A percentile compares a stretch with the other conserved stretches of the same genome.
Evolutionary conservation across 208 protist genomes (phyloP).

Genomic region (Crithidia expoeki): DNA sequence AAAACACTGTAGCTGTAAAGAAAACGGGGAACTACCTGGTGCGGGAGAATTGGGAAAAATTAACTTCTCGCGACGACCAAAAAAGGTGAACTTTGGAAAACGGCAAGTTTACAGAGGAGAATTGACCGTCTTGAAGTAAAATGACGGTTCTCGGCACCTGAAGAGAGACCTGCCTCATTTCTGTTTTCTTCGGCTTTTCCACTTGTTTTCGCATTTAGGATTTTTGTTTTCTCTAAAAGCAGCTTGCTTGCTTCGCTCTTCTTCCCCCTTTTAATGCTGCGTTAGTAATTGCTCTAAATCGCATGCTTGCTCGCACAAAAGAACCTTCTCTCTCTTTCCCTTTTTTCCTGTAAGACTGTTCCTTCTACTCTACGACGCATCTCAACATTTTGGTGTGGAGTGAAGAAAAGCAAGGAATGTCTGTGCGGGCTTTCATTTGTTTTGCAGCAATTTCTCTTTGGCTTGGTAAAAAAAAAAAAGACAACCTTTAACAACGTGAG

Average conservation of each 20-base stretch:
- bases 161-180: not conserved
- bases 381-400: not conserved
- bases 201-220: too few relatives aligned
- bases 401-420: not conserved
- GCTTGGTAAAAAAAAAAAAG: slow-evolving; percentile 12
- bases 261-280: slow-evolving; percentile 21
- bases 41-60: slow-evolving; percentile 4
- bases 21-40: not conserved
- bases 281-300: not conserved
- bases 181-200: too few relatives aligned
- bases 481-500: too few relatives aligned
- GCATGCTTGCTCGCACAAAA: not conserved
- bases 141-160: too few relatives aligned
- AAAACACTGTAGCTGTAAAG: not conserved
- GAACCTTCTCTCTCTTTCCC: not conserved
- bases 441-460: not conserved
- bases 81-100: not conserved
- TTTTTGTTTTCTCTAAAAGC: too few relatives aligned
- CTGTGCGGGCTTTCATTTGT: not conserved
- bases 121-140: too few relatives aligned
- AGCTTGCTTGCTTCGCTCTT: not conserved
- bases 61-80: too few relatives aligned
- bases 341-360: too few relatives aligned
- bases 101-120: too few relatives aligned
- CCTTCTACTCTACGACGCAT: too few relatives aligned